A percentile compares a stretch with the other conserved stretches of the same genome.
phyloP scores from a whole-genome alignment of 495 filamentous ascomycete species.

The Cenococcum geophilum region DNA sequence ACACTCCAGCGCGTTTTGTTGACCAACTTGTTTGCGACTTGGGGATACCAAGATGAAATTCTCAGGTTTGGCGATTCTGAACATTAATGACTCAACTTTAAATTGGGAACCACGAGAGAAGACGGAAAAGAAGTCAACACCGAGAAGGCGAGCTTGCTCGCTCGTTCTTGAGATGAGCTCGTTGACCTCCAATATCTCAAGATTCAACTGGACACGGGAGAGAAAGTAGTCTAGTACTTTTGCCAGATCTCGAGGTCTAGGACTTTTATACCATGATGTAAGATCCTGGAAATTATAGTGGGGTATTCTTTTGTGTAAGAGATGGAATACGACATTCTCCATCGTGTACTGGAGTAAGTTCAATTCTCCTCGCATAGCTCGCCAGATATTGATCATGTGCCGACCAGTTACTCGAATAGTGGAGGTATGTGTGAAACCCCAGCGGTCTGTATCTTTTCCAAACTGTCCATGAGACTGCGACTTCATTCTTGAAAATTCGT shows the following conservation, averaged over 20 bases:
- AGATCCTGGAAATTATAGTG: constrained; percentile 75
- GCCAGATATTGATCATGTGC: constrained; percentile 96
- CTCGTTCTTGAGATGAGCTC: constrained; percentile 85
- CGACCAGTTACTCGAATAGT: constrained; percentile 82
- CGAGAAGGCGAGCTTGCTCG: constrained; percentile 88
- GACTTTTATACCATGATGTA: constrained; percentile 72
- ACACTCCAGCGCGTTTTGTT: constrained; percentile 92
- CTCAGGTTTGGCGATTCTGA: constrained; percentile 94
- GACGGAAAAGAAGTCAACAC: constrained; percentile 93
- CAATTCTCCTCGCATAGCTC: constrained; percentile 86
- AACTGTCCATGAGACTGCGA: constrained; percentile 72
- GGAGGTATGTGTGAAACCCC: constrained; percentile 89
- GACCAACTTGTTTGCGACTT: constrained; percentile 82
- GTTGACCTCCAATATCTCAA: constrained; percentile 87
- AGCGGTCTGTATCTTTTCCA: constrained; percentile 78
- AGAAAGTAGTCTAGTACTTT: constrained; percentile 76
- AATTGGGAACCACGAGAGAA: constrained; percentile 92
- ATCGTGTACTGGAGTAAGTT: constrained; percentile 89
- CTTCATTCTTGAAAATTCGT: constrained; percentile 85
- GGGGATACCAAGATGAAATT: constrained; percentile 88
- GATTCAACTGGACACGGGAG: constrained; percentile 68
- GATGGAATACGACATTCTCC: constrained; percentile 94
- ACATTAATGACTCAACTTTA: constrained; percentile 98
- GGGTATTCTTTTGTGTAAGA: constrained; percentile 84
- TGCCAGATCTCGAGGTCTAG: constrained; percentile 58